These are phyloP conservation scores for Flagelloscypha sp. DNA, from an alignment of 768 basidiomycete species.

Conservation along the genomic window DNA sequence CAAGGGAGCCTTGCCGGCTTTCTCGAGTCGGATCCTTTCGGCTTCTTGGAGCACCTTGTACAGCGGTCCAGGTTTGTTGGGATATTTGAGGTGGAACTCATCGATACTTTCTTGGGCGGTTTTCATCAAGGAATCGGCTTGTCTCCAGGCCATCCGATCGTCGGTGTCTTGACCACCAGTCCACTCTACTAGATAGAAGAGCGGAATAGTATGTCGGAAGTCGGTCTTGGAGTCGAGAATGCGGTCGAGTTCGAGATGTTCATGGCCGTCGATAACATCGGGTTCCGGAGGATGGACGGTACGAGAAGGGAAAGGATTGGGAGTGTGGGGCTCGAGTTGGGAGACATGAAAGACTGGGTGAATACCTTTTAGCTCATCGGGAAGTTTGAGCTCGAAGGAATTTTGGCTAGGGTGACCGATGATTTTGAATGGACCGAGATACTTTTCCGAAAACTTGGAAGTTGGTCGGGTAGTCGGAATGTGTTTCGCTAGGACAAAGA, in stretches of 20 bases:
- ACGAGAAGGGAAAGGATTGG: not conserved
- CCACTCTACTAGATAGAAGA: too few species aligned
- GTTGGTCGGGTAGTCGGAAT: slow-evolving; percentile 17
- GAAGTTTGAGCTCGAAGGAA: slow-evolving; percentile 23
- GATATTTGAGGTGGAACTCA: too few species aligned
- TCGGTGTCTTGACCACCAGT: too few species aligned
- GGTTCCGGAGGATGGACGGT: slow-evolving; percentile 3
- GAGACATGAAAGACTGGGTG: slow-evolving; percentile 33
- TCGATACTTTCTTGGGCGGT: too few species aligned
- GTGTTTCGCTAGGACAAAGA: slow-evolving; percentile 13
- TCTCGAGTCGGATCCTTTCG: too few species aligned
- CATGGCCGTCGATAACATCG: slow-evolving; percentile 4
- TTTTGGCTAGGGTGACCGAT: slow-evolving; percentile 11
- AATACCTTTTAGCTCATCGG: slow-evolving; percentile 22
- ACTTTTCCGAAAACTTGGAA: slow-evolving; percentile 14
- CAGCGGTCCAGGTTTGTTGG: too few species aligned
- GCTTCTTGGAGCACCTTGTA: too few species aligned
- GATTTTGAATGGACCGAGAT: slow-evolving; percentile 11
- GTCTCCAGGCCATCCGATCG: too few species aligned
- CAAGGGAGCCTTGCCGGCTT: too few species aligned
- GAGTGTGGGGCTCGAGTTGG: slow-evolving; percentile 23
- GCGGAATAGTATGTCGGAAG: too few species aligned
- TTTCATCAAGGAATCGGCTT: too few species aligned
- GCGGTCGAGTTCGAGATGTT: slow-evolving; percentile 7
- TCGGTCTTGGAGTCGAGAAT: too few species aligned